These are phyloP conservation scores for Neurospora sp. DNA, from an alignment of 495 filamentous ascomycete species.

Conservation along the genomic window DNA sequence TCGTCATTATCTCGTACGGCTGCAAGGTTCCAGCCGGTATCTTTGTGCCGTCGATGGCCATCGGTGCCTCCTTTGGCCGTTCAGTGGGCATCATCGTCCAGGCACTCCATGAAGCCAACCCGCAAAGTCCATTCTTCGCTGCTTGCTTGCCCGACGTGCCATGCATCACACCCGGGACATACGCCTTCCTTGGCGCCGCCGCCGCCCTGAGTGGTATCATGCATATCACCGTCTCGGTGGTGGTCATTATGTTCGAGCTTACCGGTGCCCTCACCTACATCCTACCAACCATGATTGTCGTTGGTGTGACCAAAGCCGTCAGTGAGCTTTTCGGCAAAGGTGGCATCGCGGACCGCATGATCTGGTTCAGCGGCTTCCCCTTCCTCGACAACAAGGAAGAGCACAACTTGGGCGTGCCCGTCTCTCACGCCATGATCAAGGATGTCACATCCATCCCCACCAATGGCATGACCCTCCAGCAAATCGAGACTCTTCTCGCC, in stretches of 20 bases:
- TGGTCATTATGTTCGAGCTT: constrained; percentile 97
- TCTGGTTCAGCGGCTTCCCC: constrained; percentile 97
- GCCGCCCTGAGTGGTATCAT: constrained; percentile 97
- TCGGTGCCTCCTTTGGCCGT: constrained; percentile 87
- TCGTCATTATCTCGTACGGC: constrained; percentile 95
- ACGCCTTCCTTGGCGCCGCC: constrained; percentile 86
- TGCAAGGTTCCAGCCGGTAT: constrained; percentile 98
- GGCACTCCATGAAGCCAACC: constrained; percentile 74
- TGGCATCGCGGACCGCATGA: constrained; percentile 96
- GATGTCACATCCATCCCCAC: constrained; percentile 66
- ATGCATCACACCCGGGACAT: constrained; percentile 93
- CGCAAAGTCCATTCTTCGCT: constrained; percentile 72
- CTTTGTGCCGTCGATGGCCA: constrained; percentile 95
- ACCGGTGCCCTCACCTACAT: constrained; percentile 95
- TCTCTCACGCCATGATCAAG: constrained; percentile 84
- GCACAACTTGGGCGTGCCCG: constrained; percentile 91
- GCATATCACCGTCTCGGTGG: constrained; percentile 93
- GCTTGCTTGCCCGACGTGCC: constrained; percentile 85
- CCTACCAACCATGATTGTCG: constrained; percentile 96
- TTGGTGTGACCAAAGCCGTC: constrained; percentile 92
- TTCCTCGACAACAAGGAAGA: constrained; percentile 98
- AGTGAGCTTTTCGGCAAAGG: constrained; percentile 87
- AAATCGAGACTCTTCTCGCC: constrained; percentile 62
- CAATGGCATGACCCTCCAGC: constrained; percentile 60
- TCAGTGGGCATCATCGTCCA: constrained; percentile 94